A percentile compares a stretch with the other conserved stretches of the same genome.
These are phyloP conservation scores for Brettanomyces sp. DNA, from an alignment of 805 yeast genomes.

Conservation along the genomic window DNA sequence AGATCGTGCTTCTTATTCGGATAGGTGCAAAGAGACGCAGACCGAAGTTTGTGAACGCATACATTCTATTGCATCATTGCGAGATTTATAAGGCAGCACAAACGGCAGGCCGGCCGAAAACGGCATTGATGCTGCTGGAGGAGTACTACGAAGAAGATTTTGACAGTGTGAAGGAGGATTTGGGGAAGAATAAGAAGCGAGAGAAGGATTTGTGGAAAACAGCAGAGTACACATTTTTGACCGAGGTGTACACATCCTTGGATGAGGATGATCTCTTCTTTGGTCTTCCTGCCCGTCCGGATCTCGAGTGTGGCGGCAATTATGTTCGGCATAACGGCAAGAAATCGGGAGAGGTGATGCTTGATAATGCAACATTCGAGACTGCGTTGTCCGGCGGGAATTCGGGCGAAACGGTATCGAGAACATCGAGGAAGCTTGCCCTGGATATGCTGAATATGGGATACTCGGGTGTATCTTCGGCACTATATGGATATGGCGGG, in stretches of 20 bases:
- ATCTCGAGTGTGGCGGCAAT: conserved; percentile 41
- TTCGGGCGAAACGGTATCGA: background rate
- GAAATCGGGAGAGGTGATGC: conserved; percentile 29
- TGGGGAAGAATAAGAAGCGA: no score
- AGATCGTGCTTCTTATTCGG: conserved; percentile 28
- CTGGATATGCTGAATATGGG: conserved; percentile 42
- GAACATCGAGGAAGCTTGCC: conserved; percentile 15
- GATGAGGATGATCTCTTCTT: conserved; percentile 54
- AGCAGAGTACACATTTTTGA: conserved; percentile 10
- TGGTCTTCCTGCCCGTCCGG: conserved; percentile 55
- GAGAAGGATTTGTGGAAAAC: background rate
- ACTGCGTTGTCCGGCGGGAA: conserved; percentile 18
- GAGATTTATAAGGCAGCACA: conserved; percentile 25
- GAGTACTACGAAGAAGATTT: conserved; percentile 24
- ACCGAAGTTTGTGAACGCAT: conserved; percentile 22
- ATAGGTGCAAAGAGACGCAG: conserved; percentile 27
- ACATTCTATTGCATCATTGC: conserved; percentile 21
- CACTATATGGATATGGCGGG: conserved; percentile 17
- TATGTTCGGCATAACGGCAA: conserved; percentile 26
- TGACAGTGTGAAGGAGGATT: no score
- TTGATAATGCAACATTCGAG: conserved; percentile 51
- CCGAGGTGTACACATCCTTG: conserved; percentile 38
- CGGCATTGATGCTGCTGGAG: conserved; percentile 41
- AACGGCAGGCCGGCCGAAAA: conserved; percentile 25
- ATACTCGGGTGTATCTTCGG: conserved; percentile 43